These are phyloP conservation scores for Ogataea trehaloabstinens DNA, from an alignment of 805 yeast species.

Conservation along the genomic window DNA sequence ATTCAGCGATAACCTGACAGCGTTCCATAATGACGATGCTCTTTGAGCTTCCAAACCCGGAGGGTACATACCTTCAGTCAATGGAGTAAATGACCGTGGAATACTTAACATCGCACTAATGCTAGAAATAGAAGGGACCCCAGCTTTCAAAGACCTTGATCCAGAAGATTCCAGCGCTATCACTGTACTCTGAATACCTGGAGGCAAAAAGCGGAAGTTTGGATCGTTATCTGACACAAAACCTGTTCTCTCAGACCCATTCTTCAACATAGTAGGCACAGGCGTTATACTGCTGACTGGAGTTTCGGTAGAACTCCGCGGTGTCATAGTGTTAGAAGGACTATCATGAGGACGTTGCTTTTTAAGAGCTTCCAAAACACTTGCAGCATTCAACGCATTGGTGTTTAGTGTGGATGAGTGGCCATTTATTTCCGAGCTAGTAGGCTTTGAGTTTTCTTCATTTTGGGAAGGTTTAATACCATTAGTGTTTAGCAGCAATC, in stretches of 20 bases:
- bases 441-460: conserved; percentile 1
- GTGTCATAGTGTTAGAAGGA: conserved; percentile 5
- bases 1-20: conserved; percentile 21
- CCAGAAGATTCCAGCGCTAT: conserved; percentile 27
- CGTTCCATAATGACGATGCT: conserved; percentile 32
- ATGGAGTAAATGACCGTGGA: conserved; percentile 27
- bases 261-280: conserved; percentile 1
- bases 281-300: conserved; percentile 7
- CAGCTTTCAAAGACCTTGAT: conserved; percentile 15
- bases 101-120: conserved; percentile 23
- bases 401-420: conserved; percentile 20
- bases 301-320: conserved; percentile 6
- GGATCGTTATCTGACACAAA: conserved; percentile 23
- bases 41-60: conserved; percentile 34
- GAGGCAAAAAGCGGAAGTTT: conserved; percentile 32
- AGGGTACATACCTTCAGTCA: conserved; percentile 27
- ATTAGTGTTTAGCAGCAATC: not conserved
- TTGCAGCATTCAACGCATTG: conserved; percentile 36
- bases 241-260: conserved; percentile 5
- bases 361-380: conserved; percentile 35
- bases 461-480: not conserved
- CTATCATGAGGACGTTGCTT: conserved; percentile 32
- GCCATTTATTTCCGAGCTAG: not conserved
- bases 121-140: conserved; percentile 20
- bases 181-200: conserved; percentile 34